Evolutionary conservation across 2,329 filamentous ascomycete genomes (phyloP).

Genomic region (Paracoccidioides brasiliensis): DNA sequence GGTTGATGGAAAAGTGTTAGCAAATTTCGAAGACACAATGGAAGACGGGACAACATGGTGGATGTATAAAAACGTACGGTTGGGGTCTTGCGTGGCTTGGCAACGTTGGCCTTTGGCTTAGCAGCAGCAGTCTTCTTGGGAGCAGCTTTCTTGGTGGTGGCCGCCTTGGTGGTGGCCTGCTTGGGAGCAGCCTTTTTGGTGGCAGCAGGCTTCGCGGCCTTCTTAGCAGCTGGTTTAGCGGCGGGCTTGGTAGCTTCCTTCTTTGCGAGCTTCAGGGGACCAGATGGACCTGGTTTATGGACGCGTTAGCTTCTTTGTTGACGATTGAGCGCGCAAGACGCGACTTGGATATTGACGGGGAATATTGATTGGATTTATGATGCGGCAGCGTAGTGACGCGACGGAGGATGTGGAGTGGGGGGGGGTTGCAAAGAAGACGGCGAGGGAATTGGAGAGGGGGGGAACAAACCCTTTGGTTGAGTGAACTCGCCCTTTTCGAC

Average conservation of each 20-base stretch:
- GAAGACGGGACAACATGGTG: neutral
- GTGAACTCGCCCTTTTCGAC: slow-evolving; percentile 78
- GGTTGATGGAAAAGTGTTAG: neutral
- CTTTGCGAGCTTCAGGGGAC: slow-evolving; percentile 85
- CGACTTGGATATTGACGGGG: too few species aligned
- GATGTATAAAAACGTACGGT: slow-evolving; percentile 27
- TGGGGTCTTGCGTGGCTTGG: slow-evolving; percentile 41
- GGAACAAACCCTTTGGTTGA: slow-evolving; percentile 71
- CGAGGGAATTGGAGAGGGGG: neutral
- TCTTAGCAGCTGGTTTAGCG: slow-evolving; percentile 18
- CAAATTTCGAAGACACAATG: neutral
- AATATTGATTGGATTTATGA: too few species aligned
- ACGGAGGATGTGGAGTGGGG: neutral
- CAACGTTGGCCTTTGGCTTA: slow-evolving; percentile 40
- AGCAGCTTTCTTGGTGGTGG: slow-evolving; percentile 31
- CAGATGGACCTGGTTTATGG: slow-evolving; percentile 62
- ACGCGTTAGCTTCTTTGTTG: slow-evolving; percentile 18
- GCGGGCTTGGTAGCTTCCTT: slow-evolving; percentile 42
- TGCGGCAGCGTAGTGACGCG: neutral
- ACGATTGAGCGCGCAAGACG: slow-evolving; percentile 2
- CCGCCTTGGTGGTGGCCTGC: slow-evolving; percentile 18
- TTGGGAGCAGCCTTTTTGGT: slow-evolving; percentile 17
- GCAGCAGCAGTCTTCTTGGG: slow-evolving; percentile 42
- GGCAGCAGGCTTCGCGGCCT: slow-evolving; percentile 18
- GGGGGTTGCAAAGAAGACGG: neutral